A percentile compares a stretch with the other conserved stretches of the same genome.
These are phyloP conservation scores for Raffaelea arxii DNA, from an alignment of 2,329 filamentous ascomycete species.

Conservation along the genomic window DNA sequence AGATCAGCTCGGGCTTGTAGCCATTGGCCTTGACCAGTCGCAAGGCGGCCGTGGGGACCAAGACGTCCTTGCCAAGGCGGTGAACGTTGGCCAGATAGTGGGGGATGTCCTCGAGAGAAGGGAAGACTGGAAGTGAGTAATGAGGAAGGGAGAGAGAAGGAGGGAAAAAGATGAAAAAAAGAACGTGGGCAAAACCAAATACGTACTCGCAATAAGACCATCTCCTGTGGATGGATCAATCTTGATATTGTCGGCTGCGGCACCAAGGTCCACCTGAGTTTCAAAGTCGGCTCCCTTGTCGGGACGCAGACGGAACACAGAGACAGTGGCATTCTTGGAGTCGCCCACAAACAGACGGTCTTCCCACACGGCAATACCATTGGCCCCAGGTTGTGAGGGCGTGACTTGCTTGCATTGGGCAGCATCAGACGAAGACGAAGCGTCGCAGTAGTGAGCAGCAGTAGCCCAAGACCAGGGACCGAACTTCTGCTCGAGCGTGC, in stretches of 20 bases:
- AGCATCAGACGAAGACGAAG: too few species aligned
- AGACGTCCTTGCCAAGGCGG: constrained; percentile 1
- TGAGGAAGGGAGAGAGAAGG: not conserved
- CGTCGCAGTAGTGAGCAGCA: constrained; percentile 2
- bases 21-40: not conserved
- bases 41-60: constrained; percentile 1
- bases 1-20: constrained; percentile 4
- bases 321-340: too few species aligned
- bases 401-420: not conserved
- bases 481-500: constrained; percentile 1
- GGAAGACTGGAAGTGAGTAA: constrained; percentile 3
- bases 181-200: not conserved
- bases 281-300: too few species aligned
- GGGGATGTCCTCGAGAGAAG: constrained; percentile 1
- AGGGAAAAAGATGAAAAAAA: not conserved
- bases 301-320: too few species aligned
- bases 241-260: too few species aligned
- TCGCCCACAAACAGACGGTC: too few species aligned
- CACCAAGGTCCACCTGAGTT: too few species aligned
- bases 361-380: too few species aligned
- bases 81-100: constrained; percentile 5
- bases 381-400: too few species aligned
- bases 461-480: constrained; percentile 6
- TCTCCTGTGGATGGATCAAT: too few species aligned
- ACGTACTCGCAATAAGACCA: too few species aligned